These are phyloP conservation scores for Tricholoma sp. DNA, from an alignment of 768 basidiomycete species.

Conservation along the genomic window DNA sequence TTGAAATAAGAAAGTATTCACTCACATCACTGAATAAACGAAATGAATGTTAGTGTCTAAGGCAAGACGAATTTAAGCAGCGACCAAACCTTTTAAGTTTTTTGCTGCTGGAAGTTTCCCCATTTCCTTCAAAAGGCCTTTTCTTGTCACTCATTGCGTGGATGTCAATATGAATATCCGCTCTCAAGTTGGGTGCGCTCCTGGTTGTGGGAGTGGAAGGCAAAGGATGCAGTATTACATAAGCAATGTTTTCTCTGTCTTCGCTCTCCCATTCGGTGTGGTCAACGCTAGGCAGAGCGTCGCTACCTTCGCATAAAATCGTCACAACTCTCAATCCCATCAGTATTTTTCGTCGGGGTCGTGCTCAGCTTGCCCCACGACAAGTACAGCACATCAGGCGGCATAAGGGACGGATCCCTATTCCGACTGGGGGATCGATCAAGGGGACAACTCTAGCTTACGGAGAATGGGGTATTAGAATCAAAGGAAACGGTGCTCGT, in stretches of 20 bases:
- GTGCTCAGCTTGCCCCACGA: slow-evolving; percentile 74
- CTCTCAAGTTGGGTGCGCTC: not conserved
- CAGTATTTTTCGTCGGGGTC: slow-evolving; percentile 38
- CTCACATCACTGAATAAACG: slow-evolving; percentile 63
- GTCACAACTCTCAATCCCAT: slow-evolving; percentile 26
- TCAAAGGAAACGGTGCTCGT: slow-evolving; percentile 76
- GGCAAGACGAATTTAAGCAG: slow-evolving; percentile 3
- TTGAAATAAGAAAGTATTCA: slow-evolving; percentile 41
- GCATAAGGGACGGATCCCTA: slow-evolving; percentile 85
- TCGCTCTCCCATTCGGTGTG: slow-evolving; percentile 27
- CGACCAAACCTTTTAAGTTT: slow-evolving; percentile 61
- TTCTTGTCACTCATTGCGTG: slow-evolving; percentile 62
- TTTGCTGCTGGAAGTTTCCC: slow-evolving; percentile 45
- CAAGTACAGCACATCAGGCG: slow-evolving; percentile 81
- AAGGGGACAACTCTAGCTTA: slow-evolving; percentile 91
- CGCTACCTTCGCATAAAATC: slow-evolving; percentile 16
- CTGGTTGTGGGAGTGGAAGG: not conserved
- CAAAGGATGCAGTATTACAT: slow-evolving; percentile 11
- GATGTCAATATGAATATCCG: not conserved
- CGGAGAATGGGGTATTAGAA: slow-evolving; percentile 89
- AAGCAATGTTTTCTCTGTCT: slow-evolving; percentile 41
- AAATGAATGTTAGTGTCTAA: slow-evolving; percentile 12
- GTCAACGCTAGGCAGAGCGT: slow-evolving; percentile 11
- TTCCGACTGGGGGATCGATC: slow-evolving; percentile 85
- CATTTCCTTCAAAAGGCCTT: slow-evolving; percentile 52